Base-by-base conservation (phyloP, 2,329 filamentous ascomycete genomes). In the Aspergillus neotritici region DNA sequence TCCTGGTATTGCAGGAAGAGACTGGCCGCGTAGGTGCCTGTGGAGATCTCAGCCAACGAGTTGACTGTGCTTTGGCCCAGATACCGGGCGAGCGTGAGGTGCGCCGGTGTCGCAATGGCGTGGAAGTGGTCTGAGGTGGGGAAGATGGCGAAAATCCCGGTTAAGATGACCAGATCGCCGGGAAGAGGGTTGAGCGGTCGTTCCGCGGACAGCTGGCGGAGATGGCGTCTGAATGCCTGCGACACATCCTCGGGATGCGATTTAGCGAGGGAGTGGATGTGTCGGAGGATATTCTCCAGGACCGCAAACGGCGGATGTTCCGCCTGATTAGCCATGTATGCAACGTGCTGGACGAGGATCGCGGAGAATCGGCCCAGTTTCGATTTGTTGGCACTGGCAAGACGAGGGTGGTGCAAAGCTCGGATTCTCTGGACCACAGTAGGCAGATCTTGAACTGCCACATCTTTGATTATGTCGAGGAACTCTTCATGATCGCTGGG, bases 51-150 rank as follows among this genome's bases (percentile, higher is more conserved):
- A 6, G 75, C 69, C 4, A 87, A 66, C 6, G 70, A 73, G 34
- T 79, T 73, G 0, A 88, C 82, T 0, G 83, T 75, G 43, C 82
- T 87, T 55, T 95, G 82, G 1, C 85, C 87, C 17, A 98, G 76
- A 66, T 86, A 96, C 42, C 87, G 81, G 10, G 79, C 79, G 66
- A 97, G 87, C n/a, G 83, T 78, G 4, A 96, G 79, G 67, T 88
- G 85, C 1, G 91, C 86, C 2, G 93, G 93, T 2, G 93, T 98
- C 32, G 88, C 85, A 30, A 97, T 87, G 56, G 93, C 85, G 58
- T 98, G 93, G 67, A 97, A 98, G 67, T 97, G 90, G 66, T 98
- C 93, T 0, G 90, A 96, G 0, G 93, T 95, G 4, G 93, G 90
- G 59, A 94, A 98, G 41, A 94, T 86, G 2, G 82, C 82, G 32